phyloP scores from a whole-genome alignment of 176 grass and related monocot species.

The Raddia guianensis region DNA sequence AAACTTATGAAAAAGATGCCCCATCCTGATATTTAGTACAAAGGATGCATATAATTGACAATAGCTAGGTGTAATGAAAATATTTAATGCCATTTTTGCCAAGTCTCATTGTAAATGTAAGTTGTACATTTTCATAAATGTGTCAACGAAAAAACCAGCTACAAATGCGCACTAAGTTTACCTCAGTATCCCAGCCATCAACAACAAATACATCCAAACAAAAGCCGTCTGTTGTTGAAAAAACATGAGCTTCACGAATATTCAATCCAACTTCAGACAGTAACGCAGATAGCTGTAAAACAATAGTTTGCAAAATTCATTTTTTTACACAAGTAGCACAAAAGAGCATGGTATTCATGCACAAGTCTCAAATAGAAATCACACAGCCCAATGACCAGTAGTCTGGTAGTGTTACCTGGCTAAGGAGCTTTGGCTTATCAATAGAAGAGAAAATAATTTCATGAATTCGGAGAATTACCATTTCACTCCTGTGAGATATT shows the following conservation, averaged over 20 bases:
- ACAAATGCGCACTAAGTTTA: constrained; percentile 32
- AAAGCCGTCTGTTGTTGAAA: constrained; percentile 92
- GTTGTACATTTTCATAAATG: not conserved
- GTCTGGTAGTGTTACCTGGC: constrained; percentile 48
- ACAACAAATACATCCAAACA: constrained; percentile 96
- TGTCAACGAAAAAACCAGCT: not conserved
- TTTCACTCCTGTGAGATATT: constrained; percentile 57
- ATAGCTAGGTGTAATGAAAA: not conserved
- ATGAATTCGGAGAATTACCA: constrained; percentile 50
- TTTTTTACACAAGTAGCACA: constrained; percentile 24
- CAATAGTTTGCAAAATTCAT: constrained; percentile 1
- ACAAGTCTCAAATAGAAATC: not conserved
- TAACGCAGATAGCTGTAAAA: constrained; percentile 76
- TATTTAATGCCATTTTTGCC: not conserved
- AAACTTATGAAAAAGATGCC: not conserved
- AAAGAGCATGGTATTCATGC: constrained; percentile 7
- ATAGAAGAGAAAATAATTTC: constrained; percentile 94
- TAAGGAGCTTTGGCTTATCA: constrained; percentile 93
- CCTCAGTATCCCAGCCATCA: constrained; percentile 87
- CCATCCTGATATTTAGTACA: not conserved
- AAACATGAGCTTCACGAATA: constrained; percentile 99
- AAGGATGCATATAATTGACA: constrained; percentile 11
- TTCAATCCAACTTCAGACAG: constrained; percentile 81
- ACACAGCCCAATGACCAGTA: not conserved
- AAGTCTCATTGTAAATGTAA: not conserved